Evolutionary conservation across 257 asterid genomes (phyloP), one percentile per base, ranked within the genome.

Genomic region (Forsythia suspensa): DNA sequence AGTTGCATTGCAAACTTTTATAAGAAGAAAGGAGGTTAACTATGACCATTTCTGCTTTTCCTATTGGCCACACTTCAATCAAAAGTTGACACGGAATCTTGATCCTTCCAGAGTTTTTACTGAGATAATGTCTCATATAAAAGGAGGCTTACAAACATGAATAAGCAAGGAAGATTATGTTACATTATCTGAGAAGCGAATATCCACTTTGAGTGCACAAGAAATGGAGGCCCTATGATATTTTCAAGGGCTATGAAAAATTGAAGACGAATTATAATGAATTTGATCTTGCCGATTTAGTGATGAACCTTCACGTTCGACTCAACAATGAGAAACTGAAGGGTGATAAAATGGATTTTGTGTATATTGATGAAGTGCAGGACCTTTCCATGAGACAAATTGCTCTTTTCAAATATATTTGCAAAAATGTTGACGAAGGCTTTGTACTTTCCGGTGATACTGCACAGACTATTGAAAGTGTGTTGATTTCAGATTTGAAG

Each of bases 361-460:
- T 92, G 1, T 92, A 90, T 79, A 80, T 92, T 79, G 95, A 92
- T 77, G 97, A 92, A 84, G 93, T 92, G 3, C 97, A 90, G 63
- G 97, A 92, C 70, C 91, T 92, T 6, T 87, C 86, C 5, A 87
- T 89, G 91, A 82, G 86, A 24, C 97, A 92, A 59, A 80, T 90
- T 34, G 82, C 92, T 1, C 92, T 92, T 36, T 90, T 90, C 81
- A 76, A 85, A 75, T 79, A 88, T 74, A 77, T 91, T 57, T 90
- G 97, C 84, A 81, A 71, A 39, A 91, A 90, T 76, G 81, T 87
- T 7, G 91, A 90, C 4, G 93, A 90, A 41, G 97, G 97, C 0
- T 91, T 88, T 73, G 90, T 86, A 18, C 90, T 91, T 76, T 87
- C 87, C 18, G 93, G 95, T 37, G 97, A 91, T 65, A 91, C 97